Base-by-base conservation (phyloP, 768 basidiomycete genomes). In the Leucosporidium creatinivorum region DNA sequence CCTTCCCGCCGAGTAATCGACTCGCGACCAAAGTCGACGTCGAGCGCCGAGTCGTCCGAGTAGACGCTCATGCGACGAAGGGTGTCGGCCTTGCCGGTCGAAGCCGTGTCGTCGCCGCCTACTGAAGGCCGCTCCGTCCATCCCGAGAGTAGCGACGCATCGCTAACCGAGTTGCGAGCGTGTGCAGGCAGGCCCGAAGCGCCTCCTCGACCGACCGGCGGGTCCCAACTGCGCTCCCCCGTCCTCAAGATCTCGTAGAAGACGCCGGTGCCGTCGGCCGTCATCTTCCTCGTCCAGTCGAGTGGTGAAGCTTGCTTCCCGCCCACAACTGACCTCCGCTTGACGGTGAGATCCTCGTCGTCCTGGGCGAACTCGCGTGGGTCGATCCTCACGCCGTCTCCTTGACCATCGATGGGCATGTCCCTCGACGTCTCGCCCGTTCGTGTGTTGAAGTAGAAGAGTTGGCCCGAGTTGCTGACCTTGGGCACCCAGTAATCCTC, bases 401-500 rank as follows among this genome's bases (percentile, higher is more conserved):
- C 66, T 12, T 60, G 48, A 0, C 66, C 66, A 54, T 71, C 66
- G 59, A 68, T 67, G 47, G 70, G 70, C 63, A 71, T 71, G 73
- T 96, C 90, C 73, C 86, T 84, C 31, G 91, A 86, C 51, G 85
- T 77, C 63, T 81, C 79, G 28, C 80, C 79, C 7, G 81, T 81
- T 26, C 77, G 70, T 1, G 90, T 91, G 75, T 98, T 99, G 70
- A 91, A 84, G 79, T 97, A 99, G 81, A 87, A 93, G 77, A 99
- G 92, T 84, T 90, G 89, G 60, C 91, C 90, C 73, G 89, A 85
- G 54, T 82, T 79, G 4, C 89, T 88, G 49, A 94, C 85, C 73
- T 86, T 84, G 17, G 93, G 93, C 77, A 93, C 85, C 93, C 93
- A 97, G 79, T 87, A 93, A 73, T 93, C 89, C 73, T 83, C 67